Conservation (phyloP, 768 basidiomycete genomes). For the Amanita subjunquillea region DNA sequence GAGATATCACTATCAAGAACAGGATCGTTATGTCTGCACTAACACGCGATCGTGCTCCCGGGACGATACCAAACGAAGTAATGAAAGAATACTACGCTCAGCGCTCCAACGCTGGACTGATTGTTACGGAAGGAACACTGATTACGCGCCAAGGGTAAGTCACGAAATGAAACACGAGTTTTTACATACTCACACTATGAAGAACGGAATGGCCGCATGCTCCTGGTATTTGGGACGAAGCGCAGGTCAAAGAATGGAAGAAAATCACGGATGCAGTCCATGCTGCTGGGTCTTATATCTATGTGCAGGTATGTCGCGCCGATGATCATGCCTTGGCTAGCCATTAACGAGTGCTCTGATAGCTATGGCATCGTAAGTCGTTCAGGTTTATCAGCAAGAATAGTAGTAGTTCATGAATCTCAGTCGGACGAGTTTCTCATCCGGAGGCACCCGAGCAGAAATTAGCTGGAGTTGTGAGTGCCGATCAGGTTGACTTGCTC, state of each 20-base stretch:
- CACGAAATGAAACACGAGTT: background rate
- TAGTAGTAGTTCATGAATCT: background rate
- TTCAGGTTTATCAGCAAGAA: background rate
- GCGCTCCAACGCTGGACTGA: conserved; percentile 29
- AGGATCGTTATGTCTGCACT: conserved; percentile 29
- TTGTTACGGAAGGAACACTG: conserved; percentile 30
- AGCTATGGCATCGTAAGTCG: conserved; percentile 29
- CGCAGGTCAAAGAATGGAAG: conserved; percentile 35
- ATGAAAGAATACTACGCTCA: conserved; percentile 32
- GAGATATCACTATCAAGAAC: conserved; percentile 24
- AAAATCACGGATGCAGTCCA: conserved; percentile 38
- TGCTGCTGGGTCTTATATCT: conserved; percentile 30
- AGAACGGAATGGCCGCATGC: conserved; percentile 34
- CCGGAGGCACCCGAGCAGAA: conserved; percentile 29
- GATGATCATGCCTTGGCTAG: background rate
- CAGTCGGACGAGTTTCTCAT: conserved; percentile 26
- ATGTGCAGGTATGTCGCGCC: conserved; percentile 24
- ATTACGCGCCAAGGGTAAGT: conserved; percentile 31
- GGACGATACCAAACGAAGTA: conserved; percentile 25
- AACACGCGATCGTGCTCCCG: conserved; percentile 28
- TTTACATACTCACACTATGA: background rate
- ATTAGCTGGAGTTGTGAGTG: conserved; percentile 20
- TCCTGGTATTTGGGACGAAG: conserved; percentile 36
- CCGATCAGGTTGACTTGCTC: background rate
- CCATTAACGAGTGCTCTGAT: background rate